These are phyloP conservation scores for Nectriaceae sp. DNA, from an alignment of 2,329 filamentous ascomycete genomes.

Conservation along the genomic window DNA sequence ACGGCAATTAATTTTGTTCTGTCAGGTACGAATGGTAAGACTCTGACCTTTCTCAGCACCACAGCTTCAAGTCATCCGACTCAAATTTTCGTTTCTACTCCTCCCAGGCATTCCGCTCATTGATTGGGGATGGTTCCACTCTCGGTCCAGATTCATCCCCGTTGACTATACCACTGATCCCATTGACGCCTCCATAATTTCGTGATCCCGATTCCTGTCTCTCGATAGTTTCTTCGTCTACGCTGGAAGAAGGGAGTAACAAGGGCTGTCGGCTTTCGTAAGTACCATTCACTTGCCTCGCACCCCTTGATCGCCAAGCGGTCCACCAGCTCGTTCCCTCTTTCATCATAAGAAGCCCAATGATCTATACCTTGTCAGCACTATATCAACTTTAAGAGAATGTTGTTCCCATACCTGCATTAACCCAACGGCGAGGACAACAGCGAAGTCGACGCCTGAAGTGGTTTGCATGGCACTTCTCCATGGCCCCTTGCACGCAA, in stretches of 20 bases:
- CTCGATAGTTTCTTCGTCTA: slow-evolving; percentile 24
- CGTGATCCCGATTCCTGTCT: slow-evolving; percentile 8
- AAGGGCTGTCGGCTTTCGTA: slow-evolving; percentile 26
- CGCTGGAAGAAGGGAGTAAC: slow-evolving; percentile 31
- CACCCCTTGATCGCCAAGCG: slow-evolving; percentile 19
- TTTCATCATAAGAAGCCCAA: slow-evolving; percentile 33
- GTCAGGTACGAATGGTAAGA: neutral
- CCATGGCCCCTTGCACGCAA: slow-evolving; percentile 58
- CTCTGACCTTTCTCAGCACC: no score
- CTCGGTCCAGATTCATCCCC: slow-evolving; percentile 20
- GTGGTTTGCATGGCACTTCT: slow-evolving; percentile 53
- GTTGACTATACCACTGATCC: slow-evolving; percentile 2
- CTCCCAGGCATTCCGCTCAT: slow-evolving; percentile 28
- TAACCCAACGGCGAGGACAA: slow-evolving; percentile 54
- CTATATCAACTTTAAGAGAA: neutral
- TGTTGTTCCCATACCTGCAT: slow-evolving; percentile 53
- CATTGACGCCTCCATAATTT: slow-evolving; percentile 22
- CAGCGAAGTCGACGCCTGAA: slow-evolving; percentile 56
- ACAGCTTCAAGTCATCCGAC: no score
- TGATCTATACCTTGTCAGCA: slow-evolving; percentile 22
- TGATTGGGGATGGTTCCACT: slow-evolving; percentile 28
- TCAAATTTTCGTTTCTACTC: slow-evolving; percentile 6
- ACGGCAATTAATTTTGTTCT: neutral
- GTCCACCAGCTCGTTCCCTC: slow-evolving; percentile 34
- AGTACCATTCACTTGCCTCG: slow-evolving; percentile 4